These are phyloP conservation scores for Coprinellus aureogranulatus DNA, from an alignment of 768 basidiomycete species.

Conservation along the genomic window DNA sequence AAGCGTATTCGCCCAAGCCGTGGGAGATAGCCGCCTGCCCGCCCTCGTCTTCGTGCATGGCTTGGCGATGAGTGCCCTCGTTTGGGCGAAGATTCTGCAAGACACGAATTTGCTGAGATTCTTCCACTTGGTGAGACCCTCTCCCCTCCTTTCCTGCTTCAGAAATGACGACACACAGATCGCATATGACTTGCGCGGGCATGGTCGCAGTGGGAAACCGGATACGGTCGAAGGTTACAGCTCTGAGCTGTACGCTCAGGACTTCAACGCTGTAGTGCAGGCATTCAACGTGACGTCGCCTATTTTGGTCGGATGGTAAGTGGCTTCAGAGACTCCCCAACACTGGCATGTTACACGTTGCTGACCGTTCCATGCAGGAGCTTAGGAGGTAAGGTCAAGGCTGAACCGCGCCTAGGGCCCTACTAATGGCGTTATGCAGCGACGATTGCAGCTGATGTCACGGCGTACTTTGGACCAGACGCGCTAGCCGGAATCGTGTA, in stretches of 20 bases:
- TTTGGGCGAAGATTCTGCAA: slow-evolving; percentile 37
- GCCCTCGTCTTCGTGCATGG: slow-evolving; percentile 44
- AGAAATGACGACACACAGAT: background rate
- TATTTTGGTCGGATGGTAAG: background rate
- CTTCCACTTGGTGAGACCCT: slow-evolving; percentile 25
- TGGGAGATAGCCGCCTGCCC: slow-evolving; percentile 34
- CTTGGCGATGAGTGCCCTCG: slow-evolving; percentile 31
- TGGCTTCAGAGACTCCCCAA: background rate
- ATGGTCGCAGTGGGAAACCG: slow-evolving; percentile 34
- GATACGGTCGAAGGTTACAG: slow-evolving; percentile 22
- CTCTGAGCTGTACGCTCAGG: slow-evolving; percentile 29
- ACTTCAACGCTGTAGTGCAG: slow-evolving; percentile 30
- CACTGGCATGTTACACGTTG: background rate
- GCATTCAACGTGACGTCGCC: slow-evolving; percentile 21
- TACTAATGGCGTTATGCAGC: no score
- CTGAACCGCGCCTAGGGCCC: background rate
- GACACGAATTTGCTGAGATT: slow-evolving; percentile 22
- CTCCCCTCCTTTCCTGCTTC: background rate
- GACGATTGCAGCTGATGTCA: background rate
- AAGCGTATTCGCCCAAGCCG: slow-evolving; percentile 37
- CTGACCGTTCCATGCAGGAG: slow-evolving; percentile 19
- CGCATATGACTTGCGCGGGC: slow-evolving; percentile 31
- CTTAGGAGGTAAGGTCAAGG: slow-evolving; percentile 19
- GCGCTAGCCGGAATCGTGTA: background rate
- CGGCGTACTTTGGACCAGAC: background rate